Evolutionary conservation across 2,329 filamentous ascomycete genomes (phyloP).

Genomic region (Biscogniauxia marginata): DNA sequence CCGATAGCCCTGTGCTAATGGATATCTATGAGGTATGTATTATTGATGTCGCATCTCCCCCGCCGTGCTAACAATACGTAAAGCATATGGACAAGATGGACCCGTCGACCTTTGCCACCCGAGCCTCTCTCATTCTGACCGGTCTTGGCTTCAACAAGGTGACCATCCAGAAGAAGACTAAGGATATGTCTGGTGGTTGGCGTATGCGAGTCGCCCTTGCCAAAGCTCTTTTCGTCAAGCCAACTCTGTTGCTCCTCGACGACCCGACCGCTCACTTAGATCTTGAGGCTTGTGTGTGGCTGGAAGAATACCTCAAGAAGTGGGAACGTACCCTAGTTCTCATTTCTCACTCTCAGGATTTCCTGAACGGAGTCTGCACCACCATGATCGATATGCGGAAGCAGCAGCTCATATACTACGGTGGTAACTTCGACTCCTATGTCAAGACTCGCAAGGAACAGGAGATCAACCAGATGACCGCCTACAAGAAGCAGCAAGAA

Average conservation of each 20-base stretch:
- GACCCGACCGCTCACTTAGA: conserved; percentile 99
- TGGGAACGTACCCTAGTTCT: conserved; percentile 97
- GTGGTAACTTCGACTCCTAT: conserved; percentile 99
- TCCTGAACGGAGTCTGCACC: conserved; percentile 97
- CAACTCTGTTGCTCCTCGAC: conserved; percentile 90
- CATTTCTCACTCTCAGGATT: conserved; percentile 97
- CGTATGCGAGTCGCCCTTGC: conserved; percentile 98
- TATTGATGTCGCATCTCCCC: neutral
- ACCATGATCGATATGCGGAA: conserved; percentile 98
- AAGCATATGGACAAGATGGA: conserved; percentile 99
- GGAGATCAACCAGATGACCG: conserved; percentile 98
- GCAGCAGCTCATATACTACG: conserved; percentile 91
- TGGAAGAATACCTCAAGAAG: conserved; percentile 99
- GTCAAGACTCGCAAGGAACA: conserved; percentile 91
- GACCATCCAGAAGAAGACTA: conserved; percentile 99
- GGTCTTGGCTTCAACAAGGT: conserved; percentile 99
- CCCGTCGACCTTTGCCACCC: conserved; percentile 92
- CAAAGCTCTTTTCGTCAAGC: conserved; percentile 98
- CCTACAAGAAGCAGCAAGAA: conserved; percentile 98
- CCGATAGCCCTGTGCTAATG: conserved; percentile 84
- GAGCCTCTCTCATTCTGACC: conserved; percentile 93
- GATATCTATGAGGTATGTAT: conserved; percentile 88
- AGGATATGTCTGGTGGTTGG: conserved; percentile 99
- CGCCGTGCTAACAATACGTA: conserved; percentile 4
- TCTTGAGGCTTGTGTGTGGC: conserved; percentile 98